Evolutionary conservation across 805 yeast species (phyloP), one percentile per base, ranked within the genome.

Genomic region (Candida tammaniensis): DNA sequence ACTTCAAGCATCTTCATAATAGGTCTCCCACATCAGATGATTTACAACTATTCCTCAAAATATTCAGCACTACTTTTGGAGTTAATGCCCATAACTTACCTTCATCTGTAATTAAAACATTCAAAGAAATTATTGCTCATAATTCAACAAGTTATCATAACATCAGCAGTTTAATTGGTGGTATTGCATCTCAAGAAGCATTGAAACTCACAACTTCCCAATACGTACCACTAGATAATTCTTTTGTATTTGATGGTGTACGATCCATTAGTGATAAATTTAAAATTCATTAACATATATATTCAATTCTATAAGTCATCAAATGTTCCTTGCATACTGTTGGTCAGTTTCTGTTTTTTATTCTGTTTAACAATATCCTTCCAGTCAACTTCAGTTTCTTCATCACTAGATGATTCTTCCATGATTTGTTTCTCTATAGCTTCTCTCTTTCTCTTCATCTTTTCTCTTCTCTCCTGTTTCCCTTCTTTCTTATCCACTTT

Each of bases 161-260:
- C 46, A 68, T 77, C 11, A 61, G 82, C 14, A 70, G 95, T 4
- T 57, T 86, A 3, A 63, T 86, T 44, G 98, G 96, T 2, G 98
- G 96, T 0, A 64, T 89, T 9, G 88, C 78, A 0, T 81, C 87
- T 3, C 96, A 91, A 52, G 98, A 91, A 53, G 78, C 76, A 4
- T 66, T 86, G 33, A 91, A 93, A 59, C 51, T 78, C 27, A 49
- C 85, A 16, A 86, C 95, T 2, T 72, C 74, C 23, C 98, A 91
- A 56, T 88, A 86, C 46, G 68, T 82, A 4, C 94, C 97, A 1
- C 48, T 87, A 27, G 80, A 81, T 43, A 84, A 86, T 47, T 59
- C 80, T 7, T 63, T 82, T 35, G 69, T 82, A 0, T 88, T 76
- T 54, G 93, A 89, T 53, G 96, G 95, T 1, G 62, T 82, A 3